Evolutionary conservation across 345 rosid species (phyloP), one percentile per base, ranked within the genome.

Genomic region (Sonneratia alba): DNA sequence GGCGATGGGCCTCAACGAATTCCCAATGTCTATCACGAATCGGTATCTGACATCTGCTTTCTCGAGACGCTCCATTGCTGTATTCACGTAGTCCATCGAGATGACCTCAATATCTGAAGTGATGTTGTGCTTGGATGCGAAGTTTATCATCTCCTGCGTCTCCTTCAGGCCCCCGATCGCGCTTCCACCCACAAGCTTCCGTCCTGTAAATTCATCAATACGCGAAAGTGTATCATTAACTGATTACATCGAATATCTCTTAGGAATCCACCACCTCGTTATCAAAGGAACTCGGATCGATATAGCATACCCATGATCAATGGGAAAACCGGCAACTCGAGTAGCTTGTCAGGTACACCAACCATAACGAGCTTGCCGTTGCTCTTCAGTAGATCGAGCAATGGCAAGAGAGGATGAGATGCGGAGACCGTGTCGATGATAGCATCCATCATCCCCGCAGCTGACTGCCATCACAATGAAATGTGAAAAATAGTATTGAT

Each of bases 361-460:
- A 83, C 83, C 16, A 77, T 34, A 10, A 80, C 74, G 63, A 85
- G 73, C 47, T 82, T 83, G 19, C 87, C 86, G 5, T 83, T 55
- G 10, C 66, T 68, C 36, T 77, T 85, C 51, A 83, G 70, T 14
- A 83, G 74, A 66, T 74, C 77, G 11, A 85, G 21, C 70, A 77
- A 22, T 12, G 85, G 85, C 27, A 70, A 64, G 12, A 83, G 47
- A 2, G 77, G 43, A 61, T 80, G 89, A 24, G 63, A 24, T 0
- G 83, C 79, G 13, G 83, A 81, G 3, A 81, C 85, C 2, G 83
- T 85, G 51, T 85, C 80, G 34, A 85, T 18, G 15, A 85, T 76
- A 36, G 81, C 75, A 73, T 85, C 86, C 64, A 83, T 63, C 19
- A 66, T 79, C 7, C 73, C 75, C 70, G 47, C 78, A 0, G 77